Base-by-base conservation (phyloP, 176 grass and related monocot genomes). In the Triticum turgidum region DNA sequence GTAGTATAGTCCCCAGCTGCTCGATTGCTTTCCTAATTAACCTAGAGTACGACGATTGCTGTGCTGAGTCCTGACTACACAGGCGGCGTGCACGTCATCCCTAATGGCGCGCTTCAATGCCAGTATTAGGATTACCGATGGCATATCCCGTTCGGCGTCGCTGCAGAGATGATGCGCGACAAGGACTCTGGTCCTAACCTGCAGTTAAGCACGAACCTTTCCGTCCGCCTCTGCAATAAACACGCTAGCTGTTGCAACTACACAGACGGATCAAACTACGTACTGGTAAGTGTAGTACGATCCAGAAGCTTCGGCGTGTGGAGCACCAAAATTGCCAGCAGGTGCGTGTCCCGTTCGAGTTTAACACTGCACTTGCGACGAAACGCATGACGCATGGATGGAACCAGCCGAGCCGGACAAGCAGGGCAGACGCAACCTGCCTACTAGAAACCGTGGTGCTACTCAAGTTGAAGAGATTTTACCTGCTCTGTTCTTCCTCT, bases 401-500 rank as follows among this genome's bases (percentile, higher is more conserved):
- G 51, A 54, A 7, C 51, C 51, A 7, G 51, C 15, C 49, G 49
- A 52, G 13, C 49, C 51, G 15, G 14, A 6, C 49, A 52, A 6
- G 49, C 14, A 52, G 49, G 49, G 49, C 14, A 17, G 1, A 54
- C 51, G 51, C 51, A 54, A 18, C 5, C 15, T 52, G 14, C 14
- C 4, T 54, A 17, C 49, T 17, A 18, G 51, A 52, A 17, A 17
- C 49, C 1, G 49, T 52, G 13, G 13, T 1, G 0, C 1, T 51
- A 47, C 47, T 17, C 4, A 2, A 17, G 14, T 17, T 52, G 14
- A 52, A 6, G 47, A 17, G 49, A 52, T 52, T 4, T 51, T 52
- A 95, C 96, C 96, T 89, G 88, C 80, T 18, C 85, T 86, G 12
- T 85, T 90, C 61, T 90, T 80, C 67, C 61, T 65, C 32, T 98